phyloP scores from a whole-genome alignment of 768 basidiomycete species.

The Hortiboletus flavorubellus region DNA sequence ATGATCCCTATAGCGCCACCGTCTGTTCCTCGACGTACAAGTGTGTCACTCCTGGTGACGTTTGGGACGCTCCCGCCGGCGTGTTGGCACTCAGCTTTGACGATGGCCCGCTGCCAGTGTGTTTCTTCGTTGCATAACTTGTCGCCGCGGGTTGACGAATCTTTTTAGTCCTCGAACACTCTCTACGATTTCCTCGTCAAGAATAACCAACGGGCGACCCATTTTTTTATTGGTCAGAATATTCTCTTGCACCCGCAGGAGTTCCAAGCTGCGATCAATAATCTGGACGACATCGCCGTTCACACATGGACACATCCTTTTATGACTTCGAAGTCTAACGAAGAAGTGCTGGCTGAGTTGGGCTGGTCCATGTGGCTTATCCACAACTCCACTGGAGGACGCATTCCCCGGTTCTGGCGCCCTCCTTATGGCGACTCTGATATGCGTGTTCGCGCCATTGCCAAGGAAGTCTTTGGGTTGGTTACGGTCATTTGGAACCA shows the following conservation, averaged over 20 bases:
- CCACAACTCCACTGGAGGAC: constrained; percentile 76
- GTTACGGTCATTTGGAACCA: constrained; percentile 88
- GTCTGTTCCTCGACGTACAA: constrained; percentile 80
- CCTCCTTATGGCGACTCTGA: constrained; percentile 87
- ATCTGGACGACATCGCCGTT: constrained; percentile 39
- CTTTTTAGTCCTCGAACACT: constrained; percentile 35
- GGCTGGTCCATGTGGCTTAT: constrained; percentile 83
- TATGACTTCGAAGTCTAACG: constrained; percentile 75
- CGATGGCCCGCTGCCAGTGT: constrained; percentile 66
- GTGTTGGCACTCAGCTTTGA: constrained; percentile 69
- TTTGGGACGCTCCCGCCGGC: constrained; percentile 77
- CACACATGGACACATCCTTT: constrained; percentile 70
- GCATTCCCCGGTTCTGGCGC: constrained; percentile 77
- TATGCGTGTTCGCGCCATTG: constrained; percentile 80
- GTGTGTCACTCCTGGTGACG: constrained; percentile 57
- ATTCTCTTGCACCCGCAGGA: constrained; percentile 54
- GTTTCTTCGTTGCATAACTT: constrained; percentile 10
- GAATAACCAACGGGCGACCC: constrained; percentile 72
- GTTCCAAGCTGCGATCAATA: constrained; percentile 52
- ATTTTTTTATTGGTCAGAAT: constrained; percentile 87
- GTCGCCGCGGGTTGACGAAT: constrained; percentile 1
- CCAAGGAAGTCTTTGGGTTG: constrained; percentile 81
- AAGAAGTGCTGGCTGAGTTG: constrained; percentile 63
- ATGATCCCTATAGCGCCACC: constrained; percentile 41
- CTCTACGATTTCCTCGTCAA: constrained; percentile 65